Percentiles rank a stretch among this genome's conserved stretches.
Conservation (phyloP, 1,139 yeast species). For the Hansenula sp. region DNA sequence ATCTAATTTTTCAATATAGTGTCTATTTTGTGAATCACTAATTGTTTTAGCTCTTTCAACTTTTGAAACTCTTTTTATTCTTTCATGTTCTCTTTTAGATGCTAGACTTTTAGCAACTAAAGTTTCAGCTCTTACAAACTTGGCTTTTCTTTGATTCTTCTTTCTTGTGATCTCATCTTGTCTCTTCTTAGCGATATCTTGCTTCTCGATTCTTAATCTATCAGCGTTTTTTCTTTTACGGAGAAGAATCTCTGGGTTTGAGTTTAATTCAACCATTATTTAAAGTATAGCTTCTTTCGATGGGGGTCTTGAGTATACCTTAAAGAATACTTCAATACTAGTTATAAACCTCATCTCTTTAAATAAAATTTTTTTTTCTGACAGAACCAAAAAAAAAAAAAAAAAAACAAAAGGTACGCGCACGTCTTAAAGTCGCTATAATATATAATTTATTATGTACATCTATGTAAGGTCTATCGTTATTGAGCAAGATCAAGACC, state of each 20-base stretch:
- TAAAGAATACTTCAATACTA: too few relatives aligned
- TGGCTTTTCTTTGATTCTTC: slow-evolving; percentile 38
- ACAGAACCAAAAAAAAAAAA: background rate
- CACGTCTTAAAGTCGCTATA: too few relatives aligned
- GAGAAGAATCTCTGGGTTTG: slow-evolving; percentile 71
- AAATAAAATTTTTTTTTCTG: slow-evolving; percentile 2
- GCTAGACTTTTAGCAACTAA: slow-evolving; percentile 63
- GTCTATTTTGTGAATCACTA: slow-evolving; percentile 18
- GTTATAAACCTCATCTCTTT: background rate
- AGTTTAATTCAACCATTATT: slow-evolving; percentile 44
- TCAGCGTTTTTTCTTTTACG: slow-evolving; percentile 78
- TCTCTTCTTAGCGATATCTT: slow-evolving; percentile 38
- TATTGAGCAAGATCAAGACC: too few relatives aligned
- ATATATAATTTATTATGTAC: too few relatives aligned
- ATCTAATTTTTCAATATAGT: slow-evolving; percentile 24
- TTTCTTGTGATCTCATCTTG: slow-evolving; percentile 40
- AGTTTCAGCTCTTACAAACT: slow-evolving; percentile 69
- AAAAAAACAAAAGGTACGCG: background rate
- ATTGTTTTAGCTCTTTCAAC: slow-evolving; percentile 32
- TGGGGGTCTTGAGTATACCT: background rate
- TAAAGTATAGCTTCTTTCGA: too few relatives aligned
- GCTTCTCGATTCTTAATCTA: slow-evolving; percentile 61
- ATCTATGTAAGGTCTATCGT: too few relatives aligned
- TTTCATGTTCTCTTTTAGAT: slow-evolving; percentile 59
- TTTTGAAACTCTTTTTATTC: slow-evolving; percentile 58